A percentile compares a stretch with the other conserved stretches of the same genome.
phyloP scores from a whole-genome alignment of 148 eudicot species.

The Fagopyrum homotropicum region DNA sequence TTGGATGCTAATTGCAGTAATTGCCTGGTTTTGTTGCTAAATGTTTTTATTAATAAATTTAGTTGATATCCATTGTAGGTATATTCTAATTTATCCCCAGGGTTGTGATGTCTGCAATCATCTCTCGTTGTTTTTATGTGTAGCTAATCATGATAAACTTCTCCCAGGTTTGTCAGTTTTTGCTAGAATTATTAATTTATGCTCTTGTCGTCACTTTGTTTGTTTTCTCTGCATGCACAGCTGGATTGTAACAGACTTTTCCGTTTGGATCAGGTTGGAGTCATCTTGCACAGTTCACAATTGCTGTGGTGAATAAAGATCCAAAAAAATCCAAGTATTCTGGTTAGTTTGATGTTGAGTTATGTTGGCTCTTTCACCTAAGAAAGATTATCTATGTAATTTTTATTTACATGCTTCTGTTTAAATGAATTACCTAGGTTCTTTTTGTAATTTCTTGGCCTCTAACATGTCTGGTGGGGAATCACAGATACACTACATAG shows the following conservation, averaged over 20 bases:
- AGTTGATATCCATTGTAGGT: constrained; percentile 43
- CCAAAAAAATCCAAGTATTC: constrained; percentile 83
- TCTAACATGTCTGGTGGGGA: not conserved
- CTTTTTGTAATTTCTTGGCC: constrained; percentile 7
- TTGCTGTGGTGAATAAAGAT: constrained; percentile 90
- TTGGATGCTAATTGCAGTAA: not conserved
- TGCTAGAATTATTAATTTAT: not conserved
- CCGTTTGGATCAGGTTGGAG: constrained; percentile 61
- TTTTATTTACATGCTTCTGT: not conserved
- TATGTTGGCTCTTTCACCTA: not conserved
- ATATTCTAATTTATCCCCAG: constrained; percentile 89
- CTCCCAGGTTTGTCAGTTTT: constrained; percentile 56
- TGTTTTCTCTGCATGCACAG: not conserved
- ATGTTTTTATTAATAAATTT: not conserved
- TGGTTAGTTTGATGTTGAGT: constrained; percentile 32
- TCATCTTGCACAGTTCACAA: constrained; percentile 94
- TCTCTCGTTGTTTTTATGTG: constrained; percentile 89
- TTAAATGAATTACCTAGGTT: not conserved
- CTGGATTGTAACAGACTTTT: not conserved
- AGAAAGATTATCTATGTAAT: too few relatives aligned
- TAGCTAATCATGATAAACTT: constrained; percentile 91
- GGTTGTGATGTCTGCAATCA: constrained; percentile 97
- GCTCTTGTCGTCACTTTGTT: not conserved
- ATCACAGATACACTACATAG: constrained; percentile 76
- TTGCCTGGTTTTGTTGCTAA: not conserved